These are phyloP conservation scores for Teunomyces stri DNA, from an alignment of 805 yeast species.

Conservation along the genomic window DNA sequence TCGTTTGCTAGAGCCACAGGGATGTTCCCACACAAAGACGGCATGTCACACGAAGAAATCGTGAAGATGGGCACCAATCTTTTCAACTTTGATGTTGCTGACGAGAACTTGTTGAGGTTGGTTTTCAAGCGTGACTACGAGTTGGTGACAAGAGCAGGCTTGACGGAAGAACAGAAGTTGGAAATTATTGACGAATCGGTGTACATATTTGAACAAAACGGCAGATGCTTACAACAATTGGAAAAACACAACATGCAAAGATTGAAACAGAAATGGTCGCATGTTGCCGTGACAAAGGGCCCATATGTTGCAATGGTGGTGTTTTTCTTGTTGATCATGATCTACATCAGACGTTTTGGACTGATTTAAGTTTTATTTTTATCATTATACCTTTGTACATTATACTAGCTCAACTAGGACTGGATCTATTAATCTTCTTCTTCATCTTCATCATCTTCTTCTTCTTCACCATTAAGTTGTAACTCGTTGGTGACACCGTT, in stretches of 20 bases:
- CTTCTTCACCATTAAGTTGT: conserved; percentile 16
- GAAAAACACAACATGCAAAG: conserved; percentile 62
- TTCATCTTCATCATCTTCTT: conserved; percentile 11
- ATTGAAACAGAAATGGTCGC: conserved; percentile 53
- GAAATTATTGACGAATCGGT: conserved; percentile 68
- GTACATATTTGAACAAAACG: conserved; percentile 63
- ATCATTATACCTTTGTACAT: conserved; percentile 1
- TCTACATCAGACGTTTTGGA: conserved; percentile 29
- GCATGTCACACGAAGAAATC: conserved; percentile 62
- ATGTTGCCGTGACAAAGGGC: conserved; percentile 52
- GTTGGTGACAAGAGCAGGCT: conserved; percentile 65
- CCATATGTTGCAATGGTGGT: conserved; percentile 42
- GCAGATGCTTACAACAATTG: conserved; percentile 60
- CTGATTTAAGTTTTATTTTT: conserved; percentile 2
- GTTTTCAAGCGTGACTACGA: conserved; percentile 75
- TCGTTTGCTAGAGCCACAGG: conserved; percentile 65
- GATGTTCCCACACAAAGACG: conserved; percentile 71
- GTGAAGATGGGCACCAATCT: conserved; percentile 64
- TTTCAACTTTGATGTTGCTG: conserved; percentile 66
- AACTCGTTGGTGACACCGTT: conserved; percentile 33
- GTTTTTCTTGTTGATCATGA: conserved; percentile 29
- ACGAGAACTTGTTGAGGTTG: conserved; percentile 62
- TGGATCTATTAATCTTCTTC: neutral
- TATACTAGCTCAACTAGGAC: conserved; percentile 1
- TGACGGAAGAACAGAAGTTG: conserved; percentile 67